phyloP scores from a whole-genome alignment of 2,329 filamentous ascomycete genomes.

The Colletotrichum liaoningense region DNA sequence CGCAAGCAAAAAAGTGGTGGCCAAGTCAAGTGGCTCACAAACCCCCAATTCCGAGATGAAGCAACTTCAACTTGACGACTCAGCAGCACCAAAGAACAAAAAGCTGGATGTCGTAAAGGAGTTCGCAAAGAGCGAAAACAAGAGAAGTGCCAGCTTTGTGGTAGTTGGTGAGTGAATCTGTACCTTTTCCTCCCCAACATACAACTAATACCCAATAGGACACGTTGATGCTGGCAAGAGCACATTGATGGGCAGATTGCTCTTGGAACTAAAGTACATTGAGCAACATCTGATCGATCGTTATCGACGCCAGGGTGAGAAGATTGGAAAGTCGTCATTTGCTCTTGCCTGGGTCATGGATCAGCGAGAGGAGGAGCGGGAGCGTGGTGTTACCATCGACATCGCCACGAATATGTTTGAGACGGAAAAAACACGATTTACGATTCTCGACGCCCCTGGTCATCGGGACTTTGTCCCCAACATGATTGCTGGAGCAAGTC shows the following conservation, averaged over 20 bases:
- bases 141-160: conserved; percentile 89
- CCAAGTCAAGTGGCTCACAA: conserved; percentile 48
- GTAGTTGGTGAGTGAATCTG: conserved; percentile 77
- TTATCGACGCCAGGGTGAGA: conserved; percentile 88
- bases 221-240: conserved; percentile 99
- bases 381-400: conserved; percentile 93
- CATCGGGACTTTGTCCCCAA: conserved; percentile 98
- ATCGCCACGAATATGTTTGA: conserved; percentile 96
- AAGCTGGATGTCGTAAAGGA: conserved; percentile 88
- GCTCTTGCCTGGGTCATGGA: conserved; percentile 98
- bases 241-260: conserved; percentile 94
- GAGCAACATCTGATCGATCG: conserved; percentile 90
- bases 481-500: conserved; percentile 97
- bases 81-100: conserved; percentile 74
- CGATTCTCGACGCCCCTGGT: conserved; percentile 93
- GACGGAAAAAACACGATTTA: conserved; percentile 87
- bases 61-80: conserved; percentile 59
- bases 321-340: conserved; percentile 94
- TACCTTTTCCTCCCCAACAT: not conserved
- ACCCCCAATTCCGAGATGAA: conserved; percentile 46
- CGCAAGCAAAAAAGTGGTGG: conserved; percentile 43
- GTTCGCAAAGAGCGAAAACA: conserved; percentile 79
- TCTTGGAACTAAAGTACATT: conserved; percentile 89
- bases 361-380: conserved; percentile 88
- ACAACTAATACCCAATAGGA: conserved; percentile 60